Evolutionary conservation across 2,329 filamentous ascomycete species (phyloP).

Genomic region (Hypoxylon sp.): DNA sequence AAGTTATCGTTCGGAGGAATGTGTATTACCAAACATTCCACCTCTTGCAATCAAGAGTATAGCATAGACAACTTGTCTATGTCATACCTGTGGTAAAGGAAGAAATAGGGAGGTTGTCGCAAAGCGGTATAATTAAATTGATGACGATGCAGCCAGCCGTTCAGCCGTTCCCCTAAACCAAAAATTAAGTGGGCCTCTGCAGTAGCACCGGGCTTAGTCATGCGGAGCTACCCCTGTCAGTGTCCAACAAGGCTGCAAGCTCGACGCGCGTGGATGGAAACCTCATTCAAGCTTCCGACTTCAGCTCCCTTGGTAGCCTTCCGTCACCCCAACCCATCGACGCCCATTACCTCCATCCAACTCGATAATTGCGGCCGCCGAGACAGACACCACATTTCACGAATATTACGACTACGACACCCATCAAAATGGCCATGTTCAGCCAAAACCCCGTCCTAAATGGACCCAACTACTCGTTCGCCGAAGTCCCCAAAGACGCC

Average conservation of each 20-base stretch:
- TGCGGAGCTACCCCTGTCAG: slow-evolving; percentile 49
- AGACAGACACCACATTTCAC: slow-evolving; percentile 9
- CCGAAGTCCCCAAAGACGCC: slow-evolving; percentile 69
- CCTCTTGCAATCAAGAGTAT: slow-evolving; percentile 2
- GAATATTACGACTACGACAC: slow-evolving; percentile 32
- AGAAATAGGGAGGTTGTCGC: slow-evolving; percentile 27
- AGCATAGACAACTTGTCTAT: slow-evolving; percentile 17
- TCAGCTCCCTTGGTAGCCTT: slow-evolving; percentile 37
- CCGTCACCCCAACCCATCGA: slow-evolving; percentile 32
- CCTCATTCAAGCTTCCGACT: slow-evolving; percentile 42
- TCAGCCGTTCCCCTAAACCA: slow-evolving; percentile 32
- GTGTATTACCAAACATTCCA: slow-evolving; percentile 18
- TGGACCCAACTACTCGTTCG: slow-evolving; percentile 78
- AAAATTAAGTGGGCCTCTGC: slow-evolving; percentile 32
- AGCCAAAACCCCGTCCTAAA: slow-evolving; percentile 79
- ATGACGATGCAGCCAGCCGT: slow-evolving; percentile 29
- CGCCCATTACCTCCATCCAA: slow-evolving; percentile 23
- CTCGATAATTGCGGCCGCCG: slow-evolving; percentile 13
- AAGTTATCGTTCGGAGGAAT: slow-evolving; percentile 9
- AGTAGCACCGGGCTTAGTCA: slow-evolving; percentile 44
- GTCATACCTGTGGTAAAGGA: slow-evolving; percentile 5
- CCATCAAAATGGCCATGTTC: slow-evolving; percentile 74
- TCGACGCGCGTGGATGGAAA: slow-evolving; percentile 50
- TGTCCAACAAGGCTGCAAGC: slow-evolving; percentile 66
- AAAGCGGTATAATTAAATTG: slow-evolving; percentile 28